Evolutionary conservation across 495 filamentous ascomycete species (phyloP).

Genomic region (Aspergillus baeticus): DNA sequence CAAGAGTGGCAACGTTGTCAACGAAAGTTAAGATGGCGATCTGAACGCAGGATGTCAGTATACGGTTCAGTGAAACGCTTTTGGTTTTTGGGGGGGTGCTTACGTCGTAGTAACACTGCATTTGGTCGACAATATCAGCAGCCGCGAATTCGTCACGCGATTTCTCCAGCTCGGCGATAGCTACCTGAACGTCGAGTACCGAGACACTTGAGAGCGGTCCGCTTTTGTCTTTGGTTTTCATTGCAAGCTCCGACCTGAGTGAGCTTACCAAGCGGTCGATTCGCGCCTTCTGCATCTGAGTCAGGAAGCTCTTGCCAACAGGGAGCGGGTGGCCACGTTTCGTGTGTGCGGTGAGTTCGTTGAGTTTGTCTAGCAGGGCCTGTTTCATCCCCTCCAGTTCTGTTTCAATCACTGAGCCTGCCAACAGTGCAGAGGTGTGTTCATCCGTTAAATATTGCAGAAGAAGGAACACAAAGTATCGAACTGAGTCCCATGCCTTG

Average conservation of each 20-base stretch:
- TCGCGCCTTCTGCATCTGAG: conserved; percentile 25
- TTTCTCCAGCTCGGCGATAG: too few species aligned
- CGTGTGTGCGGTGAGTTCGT: conserved; percentile 39
- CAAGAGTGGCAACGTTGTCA: too few species aligned
- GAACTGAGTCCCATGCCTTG: conserved; percentile 21
- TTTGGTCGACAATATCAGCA: too few species aligned
- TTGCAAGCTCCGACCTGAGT: background rate
- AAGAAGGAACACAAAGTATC: conserved; percentile 28
- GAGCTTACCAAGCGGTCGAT: conserved; percentile 12
- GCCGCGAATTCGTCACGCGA: too few species aligned
- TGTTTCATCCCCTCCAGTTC: conserved; percentile 31
- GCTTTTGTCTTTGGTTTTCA: background rate
- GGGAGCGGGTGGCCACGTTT: conserved; percentile 46
- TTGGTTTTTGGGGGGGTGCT: too few species aligned
- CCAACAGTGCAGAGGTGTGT: conserved; percentile 27
- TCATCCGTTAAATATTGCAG: conserved; percentile 27
- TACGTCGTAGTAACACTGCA: too few species aligned
- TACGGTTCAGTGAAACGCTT: too few species aligned
- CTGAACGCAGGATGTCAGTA: too few species aligned
- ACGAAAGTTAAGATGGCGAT: too few species aligned
- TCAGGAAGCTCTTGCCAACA: conserved; percentile 37
- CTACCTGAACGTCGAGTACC: too few species aligned
- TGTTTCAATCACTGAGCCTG: conserved; percentile 23
- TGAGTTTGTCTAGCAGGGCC: conserved; percentile 36
- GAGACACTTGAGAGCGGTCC: too few species aligned